phyloP scores from a whole-genome alignment of 208 protist species.

The Acanthamoeba lugdunensis region DNA sequence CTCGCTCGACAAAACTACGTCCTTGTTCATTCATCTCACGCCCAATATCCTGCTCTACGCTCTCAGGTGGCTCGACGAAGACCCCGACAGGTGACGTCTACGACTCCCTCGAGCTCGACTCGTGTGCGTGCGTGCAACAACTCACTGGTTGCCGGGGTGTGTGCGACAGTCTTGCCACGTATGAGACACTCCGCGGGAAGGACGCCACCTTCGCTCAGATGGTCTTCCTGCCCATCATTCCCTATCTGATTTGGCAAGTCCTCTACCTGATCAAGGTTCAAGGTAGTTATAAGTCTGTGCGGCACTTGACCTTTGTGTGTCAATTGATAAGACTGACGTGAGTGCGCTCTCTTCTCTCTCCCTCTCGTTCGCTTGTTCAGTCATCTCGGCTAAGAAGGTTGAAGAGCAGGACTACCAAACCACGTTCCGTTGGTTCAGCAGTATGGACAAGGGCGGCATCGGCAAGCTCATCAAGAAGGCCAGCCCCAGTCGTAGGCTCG shows the following conservation, averaged over 20 bases:
- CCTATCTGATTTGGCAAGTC: slow-evolving; percentile 80
- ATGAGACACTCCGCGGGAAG: slow-evolving; percentile 44
- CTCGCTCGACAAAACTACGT: slow-evolving; percentile 85
- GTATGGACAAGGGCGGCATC: slow-evolving; percentile 64
- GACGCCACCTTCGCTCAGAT: slow-evolving; percentile 19
- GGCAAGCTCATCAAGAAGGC: slow-evolving; percentile 74
- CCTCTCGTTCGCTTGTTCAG: not conserved
- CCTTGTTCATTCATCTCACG: slow-evolving; percentile 84
- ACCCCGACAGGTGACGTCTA: not conserved
- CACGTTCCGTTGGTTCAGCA: slow-evolving; percentile 74
- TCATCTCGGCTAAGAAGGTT: slow-evolving; percentile 70
- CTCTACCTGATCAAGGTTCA: slow-evolving; percentile 81
- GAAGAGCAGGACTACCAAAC: slow-evolving; percentile 79
- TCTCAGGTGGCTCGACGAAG: slow-evolving; percentile 75
- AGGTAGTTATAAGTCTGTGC: not conserved
- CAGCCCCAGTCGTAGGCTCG: not conserved
- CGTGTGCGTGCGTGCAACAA: not conserved
- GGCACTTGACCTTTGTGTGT: not conserved
- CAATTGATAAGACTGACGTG: not conserved
- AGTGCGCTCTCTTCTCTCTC: not conserved
- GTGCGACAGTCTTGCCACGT: slow-evolving; percentile 3
- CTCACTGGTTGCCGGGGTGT: not conserved
- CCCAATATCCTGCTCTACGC: slow-evolving; percentile 76
- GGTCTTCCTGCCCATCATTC: slow-evolving; percentile 67
- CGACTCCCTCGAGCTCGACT: not conserved